Percentiles rank a stretch among this genome's conserved stretches.
Evolutionary conservation across 805 yeast genomes (phyloP).

Genomic region (Starmera amethionina): DNA sequence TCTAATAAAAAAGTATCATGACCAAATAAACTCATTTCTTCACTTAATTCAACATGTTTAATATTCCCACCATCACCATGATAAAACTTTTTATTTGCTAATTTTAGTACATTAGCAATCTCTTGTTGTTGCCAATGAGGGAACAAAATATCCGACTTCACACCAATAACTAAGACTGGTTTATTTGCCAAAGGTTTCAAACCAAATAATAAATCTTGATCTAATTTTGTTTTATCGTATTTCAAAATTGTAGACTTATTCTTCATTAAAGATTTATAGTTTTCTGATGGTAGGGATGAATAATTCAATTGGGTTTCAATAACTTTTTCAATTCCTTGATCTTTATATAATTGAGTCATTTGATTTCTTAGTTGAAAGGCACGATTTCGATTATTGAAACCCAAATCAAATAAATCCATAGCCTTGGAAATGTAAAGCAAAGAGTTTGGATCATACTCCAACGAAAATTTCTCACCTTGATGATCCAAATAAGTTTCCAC

Average conservation of each 20-base stretch:
- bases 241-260: constrained; percentile 27
- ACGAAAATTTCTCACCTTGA: constrained; percentile 88
- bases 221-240: constrained; percentile 47
- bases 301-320: constrained; percentile 5
- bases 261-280: constrained; percentile 6
- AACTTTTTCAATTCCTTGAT: constrained; percentile 17
- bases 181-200: constrained; percentile 51
- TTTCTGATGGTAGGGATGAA: constrained; percentile 11
- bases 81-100: constrained; percentile 16
- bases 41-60: constrained; percentile 64
- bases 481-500: constrained; percentile 92
- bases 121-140: constrained; percentile 95
- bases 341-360: constrained; percentile 23
- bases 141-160: constrained; percentile 84
- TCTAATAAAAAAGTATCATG: constrained; percentile 87
- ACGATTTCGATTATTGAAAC: constrained; percentile 33
- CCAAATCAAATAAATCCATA: constrained; percentile 87
- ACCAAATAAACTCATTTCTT: constrained; percentile 73
- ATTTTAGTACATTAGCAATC: constrained; percentile 48
- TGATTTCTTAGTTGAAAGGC: constrained; percentile 33
- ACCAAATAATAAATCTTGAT: constrained; percentile 56
- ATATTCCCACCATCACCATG: constrained; percentile 32
- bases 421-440: constrained; percentile 83
- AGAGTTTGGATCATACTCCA: constrained; percentile 87
- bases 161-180: constrained; percentile 74